A percentile compares a stretch with the other conserved stretches of the same genome.
These are phyloP conservation scores for Coleophoma eucalyptorum DNA, from an alignment of 2,329 filamentous ascomycete genomes.

Conservation along the genomic window DNA sequence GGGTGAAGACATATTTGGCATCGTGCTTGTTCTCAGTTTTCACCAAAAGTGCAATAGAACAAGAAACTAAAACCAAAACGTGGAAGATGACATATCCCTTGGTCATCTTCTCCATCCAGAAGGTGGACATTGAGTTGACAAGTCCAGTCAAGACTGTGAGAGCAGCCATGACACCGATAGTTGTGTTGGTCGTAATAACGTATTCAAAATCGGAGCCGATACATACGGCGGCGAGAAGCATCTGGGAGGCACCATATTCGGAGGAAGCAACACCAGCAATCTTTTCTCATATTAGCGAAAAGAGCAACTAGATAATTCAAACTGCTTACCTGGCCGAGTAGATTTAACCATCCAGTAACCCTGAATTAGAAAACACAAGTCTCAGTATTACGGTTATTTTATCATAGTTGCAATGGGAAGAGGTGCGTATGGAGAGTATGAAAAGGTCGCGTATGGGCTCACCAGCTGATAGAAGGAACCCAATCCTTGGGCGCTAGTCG, in stretches of 20 bases:
- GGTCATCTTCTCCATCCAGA: conserved; percentile 55
- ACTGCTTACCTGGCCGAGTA: conserved; percentile 44
- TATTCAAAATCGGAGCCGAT: conserved; percentile 45
- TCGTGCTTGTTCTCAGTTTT: conserved; percentile 46
- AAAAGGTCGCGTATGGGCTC: conserved; percentile 1
- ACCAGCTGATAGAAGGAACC: conserved; percentile 46
- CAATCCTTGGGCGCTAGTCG: conserved; percentile 43
- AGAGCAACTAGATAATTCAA: not conserved
- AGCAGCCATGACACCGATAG: conserved; percentile 52
- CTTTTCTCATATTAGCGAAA: not conserved
- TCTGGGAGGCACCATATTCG: conserved; percentile 52
- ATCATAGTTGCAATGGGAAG: not conserved
- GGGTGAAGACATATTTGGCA: conserved; percentile 50
- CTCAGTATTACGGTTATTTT: not conserved
- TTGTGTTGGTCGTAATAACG: conserved; percentile 39
- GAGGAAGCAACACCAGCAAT: conserved; percentile 47
- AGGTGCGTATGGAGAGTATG: not conserved
- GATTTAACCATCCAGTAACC: conserved; percentile 42
- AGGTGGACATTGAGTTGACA: conserved; percentile 52
- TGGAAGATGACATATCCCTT: conserved; percentile 56
- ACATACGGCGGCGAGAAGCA: conserved; percentile 51
- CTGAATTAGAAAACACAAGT: conserved; percentile 1
- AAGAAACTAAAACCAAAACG: conserved; percentile 45
- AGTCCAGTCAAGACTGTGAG: conserved; percentile 46
- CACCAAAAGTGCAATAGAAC: conserved; percentile 45